Conservation (phyloP, 495 filamentous ascomycete species). For the Aspergillus haitiensis region DNA sequence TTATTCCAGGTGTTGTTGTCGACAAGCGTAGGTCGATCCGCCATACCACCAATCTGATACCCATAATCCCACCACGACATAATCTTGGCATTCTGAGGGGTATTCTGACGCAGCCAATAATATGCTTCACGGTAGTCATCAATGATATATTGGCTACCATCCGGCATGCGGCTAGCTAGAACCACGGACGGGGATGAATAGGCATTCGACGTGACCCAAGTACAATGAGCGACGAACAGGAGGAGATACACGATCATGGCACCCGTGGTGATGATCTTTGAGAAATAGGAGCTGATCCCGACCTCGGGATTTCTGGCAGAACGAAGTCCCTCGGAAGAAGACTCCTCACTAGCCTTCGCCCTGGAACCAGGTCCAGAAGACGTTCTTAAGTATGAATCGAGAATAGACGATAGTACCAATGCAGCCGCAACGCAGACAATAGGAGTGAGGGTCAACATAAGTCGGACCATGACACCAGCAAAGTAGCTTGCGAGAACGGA, state of each 20-base stretch:
- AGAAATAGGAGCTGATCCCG: conserved; percentile 79
- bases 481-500: conserved; percentile 95
- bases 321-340: conserved; percentile 60
- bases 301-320: conserved; percentile 71
- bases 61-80: conserved; percentile 99
- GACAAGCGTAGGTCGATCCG: conserved; percentile 93
- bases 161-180: conserved; percentile 84
- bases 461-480: conserved; percentile 96
- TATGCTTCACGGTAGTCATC: conserved; percentile 99
- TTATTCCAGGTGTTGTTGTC: conserved; percentile 99
- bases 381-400: conserved; percentile 78
- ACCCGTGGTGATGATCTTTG: conserved; percentile 72
- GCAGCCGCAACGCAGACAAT: conserved; percentile 95
- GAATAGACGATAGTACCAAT: conserved; percentile 80
- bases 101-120: conserved; percentile 99
- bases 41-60: conserved; percentile 99
- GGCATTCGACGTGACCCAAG: conserved; percentile 98
- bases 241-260: conserved; percentile 77
- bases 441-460: conserved; percentile 97
- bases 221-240: conserved; percentile 95
- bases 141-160: conserved; percentile 97
- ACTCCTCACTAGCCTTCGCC: conserved; percentile 46
- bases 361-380: conserved; percentile 47
- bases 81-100: conserved; percentile 89
- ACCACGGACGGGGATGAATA: conserved; percentile 99